Conservation (phyloP, 805 yeast genomes). For the Ascoidea rubescens region DNA sequence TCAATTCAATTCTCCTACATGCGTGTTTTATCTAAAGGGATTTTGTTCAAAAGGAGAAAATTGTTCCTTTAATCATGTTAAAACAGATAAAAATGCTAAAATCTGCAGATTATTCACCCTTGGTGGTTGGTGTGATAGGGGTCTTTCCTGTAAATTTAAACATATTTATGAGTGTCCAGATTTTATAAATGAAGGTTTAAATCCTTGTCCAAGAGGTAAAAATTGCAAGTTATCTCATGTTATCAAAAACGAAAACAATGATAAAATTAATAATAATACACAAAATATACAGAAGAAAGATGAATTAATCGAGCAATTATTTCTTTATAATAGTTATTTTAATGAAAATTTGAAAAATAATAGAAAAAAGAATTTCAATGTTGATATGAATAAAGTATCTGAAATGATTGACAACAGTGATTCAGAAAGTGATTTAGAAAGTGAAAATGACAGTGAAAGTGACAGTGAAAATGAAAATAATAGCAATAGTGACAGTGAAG, state of each 20-base stretch:
- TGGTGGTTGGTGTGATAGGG: slow-evolving; percentile 56
- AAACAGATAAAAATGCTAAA: slow-evolving; percentile 25
- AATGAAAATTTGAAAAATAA: too few species aligned
- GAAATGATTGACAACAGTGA: too few species aligned
- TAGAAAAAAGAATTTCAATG: too few species aligned
- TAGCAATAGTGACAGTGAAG: too few species aligned
- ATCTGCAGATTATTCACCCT: slow-evolving; percentile 57
- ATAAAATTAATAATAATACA: background rate
- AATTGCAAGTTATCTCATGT: slow-evolving; percentile 42
- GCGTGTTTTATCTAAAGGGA: slow-evolving; percentile 35
- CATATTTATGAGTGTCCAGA: slow-evolving; percentile 65
- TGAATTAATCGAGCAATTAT: too few species aligned
- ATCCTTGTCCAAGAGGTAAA: slow-evolving; percentile 38
- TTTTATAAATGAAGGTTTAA: slow-evolving; percentile 33
- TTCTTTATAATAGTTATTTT: too few species aligned
- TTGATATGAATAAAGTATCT: too few species aligned
- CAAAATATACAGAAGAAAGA: too few species aligned
- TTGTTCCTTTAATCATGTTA: slow-evolving; percentile 39
- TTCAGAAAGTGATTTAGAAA: too few species aligned
- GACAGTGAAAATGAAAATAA: too few species aligned
- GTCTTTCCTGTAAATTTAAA: slow-evolving; percentile 37
- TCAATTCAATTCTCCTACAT: slow-evolving; percentile 47
- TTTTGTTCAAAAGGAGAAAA: slow-evolving; percentile 28
- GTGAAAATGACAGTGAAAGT: too few species aligned
- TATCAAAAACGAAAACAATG: slow-evolving; percentile 12